Conservation (phyloP, 2,329 filamentous ascomycete genomes). For the Leptosphaerulina australis region DNA sequence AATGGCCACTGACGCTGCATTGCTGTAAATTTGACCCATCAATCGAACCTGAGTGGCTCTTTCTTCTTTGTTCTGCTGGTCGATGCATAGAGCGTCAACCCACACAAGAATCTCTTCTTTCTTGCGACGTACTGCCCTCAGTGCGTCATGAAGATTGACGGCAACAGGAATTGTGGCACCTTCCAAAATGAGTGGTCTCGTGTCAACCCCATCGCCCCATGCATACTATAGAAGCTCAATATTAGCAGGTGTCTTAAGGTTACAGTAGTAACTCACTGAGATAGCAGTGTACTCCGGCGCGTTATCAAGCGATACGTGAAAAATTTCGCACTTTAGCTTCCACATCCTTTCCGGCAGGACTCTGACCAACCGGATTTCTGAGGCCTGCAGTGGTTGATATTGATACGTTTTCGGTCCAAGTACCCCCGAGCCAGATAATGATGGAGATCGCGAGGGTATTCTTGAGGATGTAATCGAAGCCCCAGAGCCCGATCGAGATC, state of each 20-base stretch:
- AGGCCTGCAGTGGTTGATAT: background rate
- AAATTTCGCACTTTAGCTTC: background rate
- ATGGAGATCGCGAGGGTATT: too few species aligned
- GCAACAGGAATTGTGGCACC: background rate
- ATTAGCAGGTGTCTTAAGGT: too few species aligned
- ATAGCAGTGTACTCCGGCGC: constrained; percentile 37
- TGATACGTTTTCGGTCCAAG: background rate
- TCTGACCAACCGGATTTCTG: background rate
- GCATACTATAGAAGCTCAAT: too few species aligned
- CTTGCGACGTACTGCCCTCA: background rate
- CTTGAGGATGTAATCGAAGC: too few species aligned
- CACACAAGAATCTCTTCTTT: background rate
- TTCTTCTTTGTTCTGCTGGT: background rate
- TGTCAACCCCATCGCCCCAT: constrained; percentile 42
- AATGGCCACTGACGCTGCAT: background rate
- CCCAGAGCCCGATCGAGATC: too few species aligned
- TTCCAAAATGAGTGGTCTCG: background rate
- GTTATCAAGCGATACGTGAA: constrained; percentile 14
- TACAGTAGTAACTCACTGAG: too few species aligned
- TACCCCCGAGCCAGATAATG: background rate
- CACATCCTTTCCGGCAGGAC: background rate
- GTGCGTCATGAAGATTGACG: background rate
- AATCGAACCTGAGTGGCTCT: background rate
- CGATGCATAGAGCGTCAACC: background rate
- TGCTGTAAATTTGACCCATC: constrained; percentile 1